Evolutionary conservation across 345 rosid species (phyloP).

Genomic region (Geranium rotundifolium): DNA sequence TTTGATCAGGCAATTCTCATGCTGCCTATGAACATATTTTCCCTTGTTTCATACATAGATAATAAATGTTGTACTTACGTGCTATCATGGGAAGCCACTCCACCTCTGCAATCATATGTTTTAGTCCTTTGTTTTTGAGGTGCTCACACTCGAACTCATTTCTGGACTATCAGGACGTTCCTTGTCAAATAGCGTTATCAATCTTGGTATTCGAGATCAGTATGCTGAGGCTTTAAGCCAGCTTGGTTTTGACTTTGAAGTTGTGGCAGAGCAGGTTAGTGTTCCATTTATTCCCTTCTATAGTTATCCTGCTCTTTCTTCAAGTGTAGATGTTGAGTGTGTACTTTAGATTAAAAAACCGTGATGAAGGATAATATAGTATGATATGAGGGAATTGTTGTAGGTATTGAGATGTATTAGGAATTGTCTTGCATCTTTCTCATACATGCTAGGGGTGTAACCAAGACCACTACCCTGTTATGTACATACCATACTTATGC

Average conservation of each 20-base stretch:
- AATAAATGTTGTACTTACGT: background rate
- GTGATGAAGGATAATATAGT: background rate
- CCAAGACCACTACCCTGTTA: background rate
- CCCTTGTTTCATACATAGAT: no score
- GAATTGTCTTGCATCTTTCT: background rate
- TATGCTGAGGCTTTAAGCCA: slow-evolving; percentile 31
- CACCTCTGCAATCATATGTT: background rate
- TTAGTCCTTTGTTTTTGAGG: background rate
- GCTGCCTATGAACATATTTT: no score
- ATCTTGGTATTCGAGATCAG: slow-evolving; percentile 35
- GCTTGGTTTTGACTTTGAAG: slow-evolving; percentile 45
- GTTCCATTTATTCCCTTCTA: slow-evolving; percentile 4
- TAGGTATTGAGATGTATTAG: background rate
- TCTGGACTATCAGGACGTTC: slow-evolving; percentile 26
- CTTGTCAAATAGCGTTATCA: slow-evolving; percentile 34
- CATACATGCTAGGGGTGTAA: background rate
- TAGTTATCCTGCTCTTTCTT: slow-evolving; percentile 1
- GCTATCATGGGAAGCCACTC: background rate
- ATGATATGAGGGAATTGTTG: background rate
- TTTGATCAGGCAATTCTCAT: no score
- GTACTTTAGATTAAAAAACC: background rate
- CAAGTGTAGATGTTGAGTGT: background rate
- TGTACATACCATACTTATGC: background rate
- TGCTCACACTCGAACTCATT: slow-evolving; percentile 2
- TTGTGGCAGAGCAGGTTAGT: slow-evolving; percentile 43